phyloP scores from a whole-genome alignment of 345 rosid genomes.

The Tarenaya hassleriana region DNA sequence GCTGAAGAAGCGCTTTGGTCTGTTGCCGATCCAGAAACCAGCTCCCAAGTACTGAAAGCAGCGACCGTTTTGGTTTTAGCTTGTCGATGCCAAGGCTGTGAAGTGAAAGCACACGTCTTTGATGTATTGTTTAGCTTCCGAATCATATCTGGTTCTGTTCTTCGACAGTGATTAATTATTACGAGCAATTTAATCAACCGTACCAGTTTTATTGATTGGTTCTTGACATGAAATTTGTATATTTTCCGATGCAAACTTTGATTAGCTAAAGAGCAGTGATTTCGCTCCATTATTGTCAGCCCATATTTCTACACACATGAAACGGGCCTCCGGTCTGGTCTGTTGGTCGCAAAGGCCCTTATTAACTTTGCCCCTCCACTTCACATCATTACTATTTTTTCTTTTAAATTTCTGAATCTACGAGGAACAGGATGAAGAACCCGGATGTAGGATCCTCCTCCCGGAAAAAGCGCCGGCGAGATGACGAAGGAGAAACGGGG shows the following conservation, averaged over 20 bases:
- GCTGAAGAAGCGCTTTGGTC: conserved; percentile 16
- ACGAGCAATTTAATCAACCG: too few species aligned
- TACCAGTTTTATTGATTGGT: too few species aligned
- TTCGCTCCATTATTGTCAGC: too few species aligned
- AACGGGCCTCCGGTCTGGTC: too few species aligned
- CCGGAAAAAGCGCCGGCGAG: conserved; percentile 34
- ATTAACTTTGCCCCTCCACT: too few species aligned
- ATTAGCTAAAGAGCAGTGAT: too few species aligned
- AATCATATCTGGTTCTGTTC: too few species aligned
- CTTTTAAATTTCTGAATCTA: neutral
- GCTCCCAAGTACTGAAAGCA: conserved; percentile 56
- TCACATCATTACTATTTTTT: neutral
- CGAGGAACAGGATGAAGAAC: neutral
- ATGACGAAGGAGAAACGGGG: conserved; percentile 25
- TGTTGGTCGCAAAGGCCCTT: too few species aligned
- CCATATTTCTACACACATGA: too few species aligned
- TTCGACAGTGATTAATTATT: too few species aligned
- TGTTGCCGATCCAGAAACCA: conserved; percentile 46
- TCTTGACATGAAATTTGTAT: too few species aligned
- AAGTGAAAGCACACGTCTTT: conserved; percentile 13
- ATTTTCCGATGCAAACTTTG: too few species aligned
- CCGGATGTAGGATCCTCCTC: conserved; percentile 16
- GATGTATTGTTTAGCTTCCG: neutral
- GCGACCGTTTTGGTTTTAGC: conserved; percentile 7
- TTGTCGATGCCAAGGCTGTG: conserved; percentile 2